phyloP scores from a whole-genome alignment of 2,329 filamentous ascomycete genomes.

The Grosmannia huntii region DNA sequence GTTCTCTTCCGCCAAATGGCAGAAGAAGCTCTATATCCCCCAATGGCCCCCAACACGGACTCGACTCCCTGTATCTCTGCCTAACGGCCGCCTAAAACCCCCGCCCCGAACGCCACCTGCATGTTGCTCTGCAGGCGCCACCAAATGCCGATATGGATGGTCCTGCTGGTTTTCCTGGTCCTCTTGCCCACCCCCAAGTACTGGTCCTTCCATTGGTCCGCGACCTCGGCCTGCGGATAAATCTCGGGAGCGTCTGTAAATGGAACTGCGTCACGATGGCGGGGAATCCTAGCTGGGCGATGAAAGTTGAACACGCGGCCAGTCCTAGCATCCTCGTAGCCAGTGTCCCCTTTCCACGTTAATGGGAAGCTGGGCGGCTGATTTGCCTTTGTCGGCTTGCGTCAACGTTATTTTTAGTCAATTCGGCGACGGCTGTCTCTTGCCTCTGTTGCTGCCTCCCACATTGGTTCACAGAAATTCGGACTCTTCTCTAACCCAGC shows the following conservation, averaged over 20 bases:
- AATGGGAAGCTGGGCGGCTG: conserved; percentile 8
- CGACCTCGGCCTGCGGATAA: conserved; percentile 41
- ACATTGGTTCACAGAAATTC: background rate
- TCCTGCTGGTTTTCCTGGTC: background rate
- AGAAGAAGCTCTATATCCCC: background rate
- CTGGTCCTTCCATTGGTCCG: conserved; percentile 49
- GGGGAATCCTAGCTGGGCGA: conserved; percentile 31
- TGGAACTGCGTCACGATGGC: conserved; percentile 39
- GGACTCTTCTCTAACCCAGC: background rate
- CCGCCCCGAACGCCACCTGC: background rate
- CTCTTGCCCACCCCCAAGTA: conserved; percentile 26
- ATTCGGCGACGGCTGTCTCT: background rate
- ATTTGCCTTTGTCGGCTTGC: background rate
- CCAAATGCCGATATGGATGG: background rate
- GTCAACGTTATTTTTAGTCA: background rate
- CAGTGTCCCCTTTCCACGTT: conserved; percentile 1
- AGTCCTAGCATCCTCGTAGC: conserved; percentile 7
- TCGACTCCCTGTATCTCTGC: background rate
- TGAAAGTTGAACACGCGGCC: conserved; percentile 31
- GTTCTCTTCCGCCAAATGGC: background rate
- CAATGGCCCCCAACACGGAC: no score
- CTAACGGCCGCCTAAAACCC: background rate
- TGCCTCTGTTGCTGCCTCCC: background rate
- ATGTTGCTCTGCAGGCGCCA: background rate
- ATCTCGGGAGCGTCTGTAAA: conserved; percentile 23